Evolutionary conservation across 805 yeast genomes (phyloP), one percentile per base, ranked within the genome.

Genomic region (Kregervanrija pseudodelftensis): DNA sequence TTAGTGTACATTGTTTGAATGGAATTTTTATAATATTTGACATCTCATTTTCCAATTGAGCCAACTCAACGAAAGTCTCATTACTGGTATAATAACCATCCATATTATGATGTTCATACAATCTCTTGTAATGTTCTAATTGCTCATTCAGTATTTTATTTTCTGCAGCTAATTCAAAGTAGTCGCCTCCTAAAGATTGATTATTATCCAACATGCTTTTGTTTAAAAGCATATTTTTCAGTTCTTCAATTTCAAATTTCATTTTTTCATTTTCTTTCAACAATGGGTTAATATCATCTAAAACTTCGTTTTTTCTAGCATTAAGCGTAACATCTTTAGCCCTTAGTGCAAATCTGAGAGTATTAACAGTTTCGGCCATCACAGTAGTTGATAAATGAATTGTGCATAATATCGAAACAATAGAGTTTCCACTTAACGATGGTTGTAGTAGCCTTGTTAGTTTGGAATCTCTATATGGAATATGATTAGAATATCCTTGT

Each of bases 401-500:
- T 0, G 98, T 91, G 61, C 98, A 93, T 22, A 91, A 71, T 5
- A 93, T 82, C 42, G 87, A 79, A 12, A 91, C 89, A 33, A 89
- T 71, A 2, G 96, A 81, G 31, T 82, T 77, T 1, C 98, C 98
- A 30, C 93, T 82, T 33, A 91, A 69, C 0, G 97, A 93, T 1
- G 96, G 96, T 63, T 93, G 98, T 45, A 91, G 66, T 31, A 91
- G 67, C 47, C 99, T 70, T 0, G 99, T 91, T 46, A 91, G 74
- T 59, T 91, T 91, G 3, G 96, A 87, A 61, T 91, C 98, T 60
- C 99, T 71, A 65, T 87, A 91, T 0, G 97, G 97, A 33, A 93
- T 77, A 59, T 93, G 97, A 43, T 56, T 28, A 51, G 52, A 37
- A 30, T 51, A 42, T 40, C 67, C 62, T 39, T 59, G 61, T 12